phyloP scores from a whole-genome alignment of 257 asterid genomes.

The Dorcoceras hygrometricum region DNA sequence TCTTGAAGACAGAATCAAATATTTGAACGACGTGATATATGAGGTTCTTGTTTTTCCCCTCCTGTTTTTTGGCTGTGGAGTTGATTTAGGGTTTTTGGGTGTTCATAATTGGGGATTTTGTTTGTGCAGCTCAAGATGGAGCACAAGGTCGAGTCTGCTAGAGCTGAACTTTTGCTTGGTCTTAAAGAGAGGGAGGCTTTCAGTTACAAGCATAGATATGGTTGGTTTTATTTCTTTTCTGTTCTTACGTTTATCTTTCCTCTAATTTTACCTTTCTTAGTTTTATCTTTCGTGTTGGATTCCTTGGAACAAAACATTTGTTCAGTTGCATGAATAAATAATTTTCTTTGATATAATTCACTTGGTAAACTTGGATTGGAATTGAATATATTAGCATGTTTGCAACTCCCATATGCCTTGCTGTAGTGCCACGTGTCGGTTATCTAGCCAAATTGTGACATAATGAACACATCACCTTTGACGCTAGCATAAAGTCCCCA shows the following conservation, averaged over 20 bases:
- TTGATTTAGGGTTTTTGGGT: slow-evolving; percentile 30
- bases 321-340: not conserved
- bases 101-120: slow-evolving; percentile 32
- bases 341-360: not conserved
- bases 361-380: not conserved
- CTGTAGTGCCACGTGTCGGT: not conserved
- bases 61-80: not conserved
- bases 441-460: not conserved
- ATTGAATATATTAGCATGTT: not conserved
- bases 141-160: slow-evolving; percentile 38
- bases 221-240: slow-evolving; percentile 34
- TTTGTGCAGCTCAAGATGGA: slow-evolving; percentile 54
- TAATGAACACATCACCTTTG: not conserved
- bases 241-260: no score
- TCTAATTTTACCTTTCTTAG: not conserved
- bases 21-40: slow-evolving; percentile 35
- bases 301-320: not conserved
- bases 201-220: slow-evolving; percentile 53
- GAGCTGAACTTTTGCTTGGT: slow-evolving; percentile 47
- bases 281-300: not conserved
- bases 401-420: not conserved
- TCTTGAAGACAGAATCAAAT: slow-evolving; percentile 52
- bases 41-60: slow-evolving; percentile 40
- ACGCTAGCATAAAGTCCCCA: not conserved
- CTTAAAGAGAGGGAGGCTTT: slow-evolving; percentile 56